These are phyloP conservation scores for Acmispon strigosus DNA, from an alignment of 306 rosid species.

Conservation along the genomic window DNA sequence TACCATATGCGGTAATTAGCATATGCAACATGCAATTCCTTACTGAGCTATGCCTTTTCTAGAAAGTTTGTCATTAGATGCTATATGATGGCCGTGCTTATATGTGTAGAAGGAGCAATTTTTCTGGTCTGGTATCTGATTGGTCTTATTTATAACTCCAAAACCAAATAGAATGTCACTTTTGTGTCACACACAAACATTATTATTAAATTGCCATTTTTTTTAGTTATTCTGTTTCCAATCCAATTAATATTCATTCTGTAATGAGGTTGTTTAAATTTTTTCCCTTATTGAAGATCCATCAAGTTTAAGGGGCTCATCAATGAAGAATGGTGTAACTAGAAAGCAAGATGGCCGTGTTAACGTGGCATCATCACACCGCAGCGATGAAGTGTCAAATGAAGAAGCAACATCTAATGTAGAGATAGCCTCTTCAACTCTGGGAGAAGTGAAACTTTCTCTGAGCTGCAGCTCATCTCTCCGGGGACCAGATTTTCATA, in stretches of 20 bases:
- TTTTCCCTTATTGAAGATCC: slow-evolving; percentile 34
- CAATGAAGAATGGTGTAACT: slow-evolving; percentile 26
- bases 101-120: not conserved
- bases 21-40: not conserved
- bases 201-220: not conserved
- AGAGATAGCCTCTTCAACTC: slow-evolving; percentile 69
- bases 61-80: not conserved
- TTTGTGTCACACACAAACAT: not conserved
- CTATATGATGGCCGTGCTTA: not conserved
- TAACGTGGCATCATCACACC: slow-evolving; percentile 19
- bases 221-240: not conserved
- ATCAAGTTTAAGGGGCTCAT: slow-evolving; percentile 11
- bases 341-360: slow-evolving; percentile 32
- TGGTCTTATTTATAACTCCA: not conserved
- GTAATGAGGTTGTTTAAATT: not conserved
- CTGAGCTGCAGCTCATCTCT: slow-evolving; percentile 57
- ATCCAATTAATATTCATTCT: not conserved
- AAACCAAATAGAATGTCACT: not conserved
- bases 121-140: not conserved
- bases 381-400: slow-evolving; percentile 24
- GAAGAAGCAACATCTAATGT: slow-evolving; percentile 35
- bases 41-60: not conserved
- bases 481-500: slow-evolving; percentile 50
- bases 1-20: not conserved
- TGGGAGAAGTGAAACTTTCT: slow-evolving; percentile 86